phyloP scores from a whole-genome alignment of 495 filamentous ascomycete genomes.

The Hyaloscypha finlandica region DNA sequence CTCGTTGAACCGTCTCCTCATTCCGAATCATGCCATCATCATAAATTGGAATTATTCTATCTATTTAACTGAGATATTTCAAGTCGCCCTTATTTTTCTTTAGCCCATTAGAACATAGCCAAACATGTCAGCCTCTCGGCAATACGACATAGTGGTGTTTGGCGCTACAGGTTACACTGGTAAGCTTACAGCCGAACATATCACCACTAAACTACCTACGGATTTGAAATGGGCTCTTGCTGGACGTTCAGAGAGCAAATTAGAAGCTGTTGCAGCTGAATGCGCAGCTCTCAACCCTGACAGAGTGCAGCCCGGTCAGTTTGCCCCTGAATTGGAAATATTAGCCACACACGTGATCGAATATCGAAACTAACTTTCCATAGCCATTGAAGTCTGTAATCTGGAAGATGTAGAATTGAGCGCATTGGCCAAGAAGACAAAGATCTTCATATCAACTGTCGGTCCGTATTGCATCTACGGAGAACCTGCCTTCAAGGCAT shows the following conservation, averaged over 20 bases:
- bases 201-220: slow-evolving; percentile 72
- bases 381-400: slow-evolving; percentile 64
- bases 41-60: neutral
- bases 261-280: slow-evolving; percentile 66
- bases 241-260: slow-evolving; percentile 74
- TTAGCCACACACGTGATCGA: slow-evolving; percentile 5
- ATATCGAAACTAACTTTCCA: slow-evolving; percentile 8
- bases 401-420: slow-evolving; percentile 66
- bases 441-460: slow-evolving; percentile 77
- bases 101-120: neutral
- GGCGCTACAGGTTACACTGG: slow-evolving; percentile 92
- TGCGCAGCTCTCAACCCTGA: slow-evolving; percentile 68
- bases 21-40: neutral
- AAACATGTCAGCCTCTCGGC: slow-evolving; percentile 41
- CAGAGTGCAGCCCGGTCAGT: slow-evolving; percentile 63
- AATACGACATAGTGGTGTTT: slow-evolving; percentile 83
- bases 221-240: slow-evolving; percentile 88
- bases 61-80: neutral
- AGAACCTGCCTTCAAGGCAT: slow-evolving; percentile 82
- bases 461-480: slow-evolving; percentile 84
- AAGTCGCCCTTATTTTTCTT: neutral
- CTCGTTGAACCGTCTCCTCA: neutral
- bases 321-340: slow-evolving; percentile 1
- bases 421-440: slow-evolving; percentile 71
- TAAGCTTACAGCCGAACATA: slow-evolving; percentile 73